phyloP scores from a whole-genome alignment of 1,139 yeast genomes.

The Saccharomyces pastorianus region DNA sequence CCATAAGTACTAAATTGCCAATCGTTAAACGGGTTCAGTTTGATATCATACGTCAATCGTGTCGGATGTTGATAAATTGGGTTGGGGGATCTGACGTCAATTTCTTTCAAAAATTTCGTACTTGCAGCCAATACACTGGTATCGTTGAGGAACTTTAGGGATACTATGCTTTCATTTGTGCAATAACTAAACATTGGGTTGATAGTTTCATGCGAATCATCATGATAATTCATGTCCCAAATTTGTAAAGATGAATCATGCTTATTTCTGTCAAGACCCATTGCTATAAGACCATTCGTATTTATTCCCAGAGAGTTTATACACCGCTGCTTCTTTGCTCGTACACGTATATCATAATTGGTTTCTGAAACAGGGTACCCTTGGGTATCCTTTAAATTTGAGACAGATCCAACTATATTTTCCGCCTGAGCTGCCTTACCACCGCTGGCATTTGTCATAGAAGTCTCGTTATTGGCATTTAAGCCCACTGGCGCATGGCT shows the following conservation, averaged over 20 bases:
- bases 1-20: conserved; percentile 65
- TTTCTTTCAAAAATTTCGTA: conserved; percentile 67
- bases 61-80: conserved; percentile 73
- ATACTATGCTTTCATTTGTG: conserved; percentile 66
- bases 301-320: conserved; percentile 72
- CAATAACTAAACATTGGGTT: conserved; percentile 55
- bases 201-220: conserved; percentile 33
- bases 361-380: conserved; percentile 13
- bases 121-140: conserved; percentile 64
- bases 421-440: conserved; percentile 5
- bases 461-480: neutral
- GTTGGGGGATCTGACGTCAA: conserved; percentile 63
- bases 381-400: conserved; percentile 1
- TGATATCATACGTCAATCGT: conserved; percentile 60
- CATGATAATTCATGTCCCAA: conserved; percentile 67
- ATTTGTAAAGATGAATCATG: conserved; percentile 72
- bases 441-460: neutral
- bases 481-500: neutral
- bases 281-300: conserved; percentile 56
- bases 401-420: neutral
- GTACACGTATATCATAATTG: conserved; percentile 30
- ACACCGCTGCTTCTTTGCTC: conserved; percentile 63
- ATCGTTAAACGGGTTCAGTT: conserved; percentile 58
- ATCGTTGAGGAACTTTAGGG: conserved; percentile 59
- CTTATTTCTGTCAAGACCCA: conserved; percentile 73